Conservation (phyloP, 805 yeast genomes). For the Suhomyces sp. region DNA sequence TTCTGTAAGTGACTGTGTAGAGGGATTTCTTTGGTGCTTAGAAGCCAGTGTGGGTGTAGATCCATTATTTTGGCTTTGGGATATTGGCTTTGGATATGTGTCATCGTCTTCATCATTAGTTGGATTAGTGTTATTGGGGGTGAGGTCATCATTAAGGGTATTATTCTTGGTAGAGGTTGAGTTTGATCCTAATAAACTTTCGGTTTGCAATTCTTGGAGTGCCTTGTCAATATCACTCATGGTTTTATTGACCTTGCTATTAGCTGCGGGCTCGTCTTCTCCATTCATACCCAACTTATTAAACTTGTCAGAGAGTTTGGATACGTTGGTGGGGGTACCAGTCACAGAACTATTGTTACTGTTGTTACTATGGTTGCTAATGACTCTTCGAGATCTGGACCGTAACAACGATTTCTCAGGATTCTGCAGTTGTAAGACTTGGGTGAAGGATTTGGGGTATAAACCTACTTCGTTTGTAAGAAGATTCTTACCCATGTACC, state of each 20-base stretch:
- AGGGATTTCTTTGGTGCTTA: conserved; percentile 10
- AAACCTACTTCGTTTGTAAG: conserved; percentile 75
- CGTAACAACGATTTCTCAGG: conserved; percentile 27
- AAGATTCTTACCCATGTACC: conserved; percentile 90
- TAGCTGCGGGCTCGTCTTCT: conserved; percentile 3
- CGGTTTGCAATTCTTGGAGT: conserved; percentile 55
- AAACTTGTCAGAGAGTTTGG: conserved; percentile 10
- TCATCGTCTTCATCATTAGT: neutral
- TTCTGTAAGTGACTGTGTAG: conserved; percentile 16
- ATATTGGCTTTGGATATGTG: conserved; percentile 1
- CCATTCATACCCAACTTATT: conserved; percentile 7
- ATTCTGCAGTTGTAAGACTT: conserved; percentile 30
- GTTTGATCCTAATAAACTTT: conserved; percentile 10
- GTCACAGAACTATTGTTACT: neutral
- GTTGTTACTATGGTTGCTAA: conserved; percentile 13
- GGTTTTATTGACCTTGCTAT: conserved; percentile 46
- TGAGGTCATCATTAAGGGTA: neutral
- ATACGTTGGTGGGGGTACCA: conserved; percentile 1
- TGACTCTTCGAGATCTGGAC: conserved; percentile 57
- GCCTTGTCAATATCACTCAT: conserved; percentile 75
- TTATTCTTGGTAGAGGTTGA: conserved; percentile 6
- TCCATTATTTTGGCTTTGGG: neutral
- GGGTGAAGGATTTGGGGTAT: conserved; percentile 88
- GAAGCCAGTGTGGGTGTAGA: neutral
- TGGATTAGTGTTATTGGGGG: neutral